Evolutionary conservation across 2,329 filamentous ascomycete genomes (phyloP), one percentile per base, ranked within the genome.

Genomic region (Fusarium dimerum): DNA sequence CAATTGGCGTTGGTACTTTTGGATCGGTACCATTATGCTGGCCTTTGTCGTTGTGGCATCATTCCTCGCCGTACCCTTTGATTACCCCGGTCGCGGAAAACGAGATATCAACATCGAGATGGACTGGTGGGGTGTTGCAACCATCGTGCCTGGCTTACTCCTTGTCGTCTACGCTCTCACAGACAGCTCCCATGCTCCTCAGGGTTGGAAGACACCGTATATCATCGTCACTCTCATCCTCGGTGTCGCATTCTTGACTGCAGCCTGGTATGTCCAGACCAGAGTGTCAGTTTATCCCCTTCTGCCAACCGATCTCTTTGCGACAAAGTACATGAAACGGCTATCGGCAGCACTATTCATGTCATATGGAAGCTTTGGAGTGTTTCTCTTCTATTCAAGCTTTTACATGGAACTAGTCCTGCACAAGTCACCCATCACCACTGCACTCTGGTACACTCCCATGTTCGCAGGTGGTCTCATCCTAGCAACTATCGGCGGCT

Each of bases 1-100:
- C 2, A 74, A 62, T 2, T 90, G 86, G 86, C 68, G 80, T 5
- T 88, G 84, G 84, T 90, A 87, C 66, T 90, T 90, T 65, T 90
- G 79, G 74, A 78, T 89, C 45, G 87, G 86, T 2, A 61, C 67
- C 38, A 70, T 73, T 40, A 53, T 75, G 38, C 60, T 72, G 15
- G 76, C 78, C 0, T 26, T 86, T 12, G 63, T 83, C 1, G 77
- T 77, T 2, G 76, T 76, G 47, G 78, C 79, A 43, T 71, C 73
- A 10, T 61, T 71, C 26, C 45, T 74, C 29, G 65, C 67, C 5
- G 68, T 76, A n/a, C 74, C 74, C 6, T 66, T 61, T 26, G 68
- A 75, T 51, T 65, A 62, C 54, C n/a, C n/a, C n/a, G n/a, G n/a
- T n/a, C 46, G 59, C 46, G 43, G 71, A 5, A 62, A 62, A 34